Conservation (phyloP, 129 eudicot species). For the Lonicera japonica region DNA sequence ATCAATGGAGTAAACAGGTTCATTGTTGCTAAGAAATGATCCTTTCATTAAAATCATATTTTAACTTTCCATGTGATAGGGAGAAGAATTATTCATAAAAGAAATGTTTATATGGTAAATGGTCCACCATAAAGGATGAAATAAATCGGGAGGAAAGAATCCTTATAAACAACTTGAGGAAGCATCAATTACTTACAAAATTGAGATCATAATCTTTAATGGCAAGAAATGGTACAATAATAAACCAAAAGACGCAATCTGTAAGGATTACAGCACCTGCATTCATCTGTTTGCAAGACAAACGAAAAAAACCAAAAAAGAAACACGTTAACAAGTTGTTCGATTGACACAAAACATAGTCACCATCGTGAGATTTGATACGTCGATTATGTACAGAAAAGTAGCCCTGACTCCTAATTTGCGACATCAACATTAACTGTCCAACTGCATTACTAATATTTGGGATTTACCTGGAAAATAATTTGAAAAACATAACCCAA, state of each 20-base stretch:
- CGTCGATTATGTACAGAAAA: neutral
- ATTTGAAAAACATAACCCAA: conserved; percentile 77
- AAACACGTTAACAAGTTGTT: neutral
- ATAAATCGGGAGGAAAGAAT: too few species aligned
- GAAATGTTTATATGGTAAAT: too few species aligned
- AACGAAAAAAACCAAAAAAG: too few species aligned
- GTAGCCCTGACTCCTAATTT: too few species aligned
- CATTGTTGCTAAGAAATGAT: too few species aligned
- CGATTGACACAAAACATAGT: neutral
- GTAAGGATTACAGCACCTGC: conserved; percentile 98
- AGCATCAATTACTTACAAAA: conserved; percentile 54
- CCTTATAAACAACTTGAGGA: neutral
- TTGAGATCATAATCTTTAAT: conserved; percentile 62
- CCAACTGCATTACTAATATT: neutral
- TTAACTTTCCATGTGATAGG: too few species aligned
- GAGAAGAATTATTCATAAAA: too few species aligned
- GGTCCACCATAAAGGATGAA: too few species aligned
- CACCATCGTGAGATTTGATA: too few species aligned
- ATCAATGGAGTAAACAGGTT: too few species aligned
- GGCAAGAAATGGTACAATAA: conserved; percentile 81
- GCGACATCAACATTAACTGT: too few species aligned
- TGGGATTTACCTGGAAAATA: conserved; percentile 70
- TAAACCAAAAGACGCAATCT: conserved; percentile 87
- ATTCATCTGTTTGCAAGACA: conserved; percentile 51
- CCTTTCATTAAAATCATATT: too few species aligned